phyloP scores from a whole-genome alignment of 2,329 filamentous ascomycete species.

The Sporothrix dimorphospora region DNA sequence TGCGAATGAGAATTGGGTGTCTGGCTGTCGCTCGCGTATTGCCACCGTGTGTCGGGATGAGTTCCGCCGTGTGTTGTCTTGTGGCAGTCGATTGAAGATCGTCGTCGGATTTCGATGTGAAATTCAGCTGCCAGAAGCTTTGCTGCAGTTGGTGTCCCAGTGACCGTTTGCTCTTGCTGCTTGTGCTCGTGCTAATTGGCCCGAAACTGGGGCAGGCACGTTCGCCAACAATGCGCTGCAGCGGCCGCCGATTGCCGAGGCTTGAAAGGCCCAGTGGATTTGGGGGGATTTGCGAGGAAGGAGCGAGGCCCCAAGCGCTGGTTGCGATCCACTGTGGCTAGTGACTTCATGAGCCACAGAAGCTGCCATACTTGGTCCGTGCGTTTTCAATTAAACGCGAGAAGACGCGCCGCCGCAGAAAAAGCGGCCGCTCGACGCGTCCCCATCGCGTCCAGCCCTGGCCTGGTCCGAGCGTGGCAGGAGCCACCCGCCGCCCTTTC shows the following conservation, averaged over 20 bases:
- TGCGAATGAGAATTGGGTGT: not conserved
- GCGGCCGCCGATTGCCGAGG: slow-evolving; percentile 29
- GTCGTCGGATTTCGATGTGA: not conserved
- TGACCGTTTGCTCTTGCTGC: slow-evolving; percentile 6
- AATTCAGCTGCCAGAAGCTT: slow-evolving; percentile 11
- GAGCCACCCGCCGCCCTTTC: slow-evolving; percentile 29
- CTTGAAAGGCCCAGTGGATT: slow-evolving; percentile 20
- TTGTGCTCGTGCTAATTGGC: slow-evolving; percentile 27
- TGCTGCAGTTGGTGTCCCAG: not conserved
- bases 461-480: slow-evolving; percentile 26
- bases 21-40: not conserved
- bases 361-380: slow-evolving; percentile 10
- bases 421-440: slow-evolving; percentile 29
- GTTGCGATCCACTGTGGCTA: slow-evolving; percentile 25
- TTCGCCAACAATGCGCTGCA: slow-evolving; percentile 15
- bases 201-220: slow-evolving; percentile 29
- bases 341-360: slow-evolving; percentile 26
- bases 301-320: no score
- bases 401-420: slow-evolving; percentile 30
- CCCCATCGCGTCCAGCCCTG: slow-evolving; percentile 24
- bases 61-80: not conserved
- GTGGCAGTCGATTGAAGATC: not conserved
- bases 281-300: not conserved
- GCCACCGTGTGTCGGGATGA: not conserved
- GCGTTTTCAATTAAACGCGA: slow-evolving; percentile 36